Percentiles rank a stretch among this genome's conserved stretches.
Evolutionary conservation across 805 yeast genomes (phyloP).

Genomic region (Yarrowia deformans): DNA sequence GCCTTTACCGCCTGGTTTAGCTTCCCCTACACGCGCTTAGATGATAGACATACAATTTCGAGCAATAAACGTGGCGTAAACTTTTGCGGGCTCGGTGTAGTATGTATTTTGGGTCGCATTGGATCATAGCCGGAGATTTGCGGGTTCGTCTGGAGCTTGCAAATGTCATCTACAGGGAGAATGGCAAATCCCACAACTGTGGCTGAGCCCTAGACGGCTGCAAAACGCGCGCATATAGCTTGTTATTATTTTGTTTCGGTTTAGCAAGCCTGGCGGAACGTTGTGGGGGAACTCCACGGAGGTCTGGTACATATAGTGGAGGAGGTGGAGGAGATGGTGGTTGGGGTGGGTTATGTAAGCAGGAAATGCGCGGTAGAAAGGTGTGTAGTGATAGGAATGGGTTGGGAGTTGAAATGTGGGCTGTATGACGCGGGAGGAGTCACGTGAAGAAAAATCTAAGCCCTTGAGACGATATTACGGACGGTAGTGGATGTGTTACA

Average conservation of each 20-base stretch:
- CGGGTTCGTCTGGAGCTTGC: too few relatives aligned
- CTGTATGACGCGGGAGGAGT: not conserved
- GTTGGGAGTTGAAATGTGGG: not conserved
- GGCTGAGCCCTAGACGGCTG: too few relatives aligned
- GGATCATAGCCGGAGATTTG: too few relatives aligned
- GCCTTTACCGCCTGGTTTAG: not conserved
- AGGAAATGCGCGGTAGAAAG: too few relatives aligned
- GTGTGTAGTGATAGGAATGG: too few relatives aligned
- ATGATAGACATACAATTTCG: too few relatives aligned
- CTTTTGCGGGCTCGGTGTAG: not conserved
- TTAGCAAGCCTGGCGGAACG: not conserved
- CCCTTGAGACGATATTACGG: not conserved
- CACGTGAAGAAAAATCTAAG: not conserved
- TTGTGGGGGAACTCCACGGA: not conserved
- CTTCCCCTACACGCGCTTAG: not conserved
- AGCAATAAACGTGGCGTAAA: not conserved
- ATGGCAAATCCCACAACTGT: too few relatives aligned
- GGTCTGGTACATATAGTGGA: not conserved
- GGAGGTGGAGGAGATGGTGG: not conserved
- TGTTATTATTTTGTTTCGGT: not conserved
- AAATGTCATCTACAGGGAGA: too few relatives aligned
- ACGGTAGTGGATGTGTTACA: too few relatives aligned
- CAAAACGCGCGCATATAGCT: not conserved
- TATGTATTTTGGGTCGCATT: too few relatives aligned
- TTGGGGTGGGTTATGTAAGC: too few relatives aligned